Evolutionary conservation across 495 filamentous ascomycete species (phyloP).

Genomic region (Lentithecium fluviatile): DNA sequence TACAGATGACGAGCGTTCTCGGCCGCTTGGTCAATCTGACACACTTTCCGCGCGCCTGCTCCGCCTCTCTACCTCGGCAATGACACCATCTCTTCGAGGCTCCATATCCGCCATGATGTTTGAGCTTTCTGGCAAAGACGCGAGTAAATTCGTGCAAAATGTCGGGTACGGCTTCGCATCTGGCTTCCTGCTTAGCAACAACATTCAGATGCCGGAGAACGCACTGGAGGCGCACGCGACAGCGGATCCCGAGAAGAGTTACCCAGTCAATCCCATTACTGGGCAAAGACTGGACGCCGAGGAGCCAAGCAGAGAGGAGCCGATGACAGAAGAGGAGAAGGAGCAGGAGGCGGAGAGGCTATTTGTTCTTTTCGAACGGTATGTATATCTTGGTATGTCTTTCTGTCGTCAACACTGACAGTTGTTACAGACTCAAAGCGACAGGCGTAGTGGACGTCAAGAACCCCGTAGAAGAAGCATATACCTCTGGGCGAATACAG

Average conservation of each 20-base stretch:
- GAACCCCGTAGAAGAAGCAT: slow-evolving; percentile 78
- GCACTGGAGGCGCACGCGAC: slow-evolving; percentile 59
- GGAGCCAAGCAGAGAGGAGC: slow-evolving; percentile 55
- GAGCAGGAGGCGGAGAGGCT: slow-evolving; percentile 89
- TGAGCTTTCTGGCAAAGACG: slow-evolving; percentile 68
- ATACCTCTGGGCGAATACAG: slow-evolving; percentile 75
- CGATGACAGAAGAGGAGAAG: slow-evolving; percentile 90
- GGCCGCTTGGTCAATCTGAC: slow-evolving; percentile 72
- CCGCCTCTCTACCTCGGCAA: slow-evolving; percentile 70
- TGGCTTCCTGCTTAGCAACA: slow-evolving; percentile 79
- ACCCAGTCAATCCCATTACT: slow-evolving; percentile 82
- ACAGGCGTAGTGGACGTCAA: slow-evolving; percentile 80
- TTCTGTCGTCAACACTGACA: neutral
- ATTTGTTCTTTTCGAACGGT: slow-evolving; percentile 95
- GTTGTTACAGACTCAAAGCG: slow-evolving; percentile 63
- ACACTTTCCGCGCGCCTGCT: slow-evolving; percentile 76
- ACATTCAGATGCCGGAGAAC: slow-evolving; percentile 70
- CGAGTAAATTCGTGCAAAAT: slow-evolving; percentile 44
- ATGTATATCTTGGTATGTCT: slow-evolving; percentile 30
- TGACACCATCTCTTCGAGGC: slow-evolving; percentile 66
- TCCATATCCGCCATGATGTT: slow-evolving; percentile 81
- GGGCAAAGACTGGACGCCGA: slow-evolving; percentile 76
- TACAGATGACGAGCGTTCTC: slow-evolving; percentile 70
- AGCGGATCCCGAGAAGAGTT: slow-evolving; percentile 34
- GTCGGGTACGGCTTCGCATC: slow-evolving; percentile 83